phyloP scores from a whole-genome alignment of 208 protist species.

The Porcisia hertigi region DNA sequence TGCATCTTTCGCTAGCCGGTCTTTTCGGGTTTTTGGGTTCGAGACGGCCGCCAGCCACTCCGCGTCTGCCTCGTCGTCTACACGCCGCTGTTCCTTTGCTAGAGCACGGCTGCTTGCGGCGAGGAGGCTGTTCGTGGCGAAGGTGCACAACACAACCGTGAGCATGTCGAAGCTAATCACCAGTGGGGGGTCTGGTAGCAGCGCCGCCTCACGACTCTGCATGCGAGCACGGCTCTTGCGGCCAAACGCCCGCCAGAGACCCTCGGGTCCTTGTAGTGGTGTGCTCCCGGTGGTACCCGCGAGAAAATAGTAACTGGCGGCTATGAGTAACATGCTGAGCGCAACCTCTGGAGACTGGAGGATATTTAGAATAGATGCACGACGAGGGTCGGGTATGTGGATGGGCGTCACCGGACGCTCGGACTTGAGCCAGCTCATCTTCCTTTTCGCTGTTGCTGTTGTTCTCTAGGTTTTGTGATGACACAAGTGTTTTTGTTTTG shows the following conservation, averaged over 20 bases:
- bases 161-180: slow-evolving; percentile 58
- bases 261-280: slow-evolving; percentile 10
- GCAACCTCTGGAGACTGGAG: slow-evolving; percentile 24
- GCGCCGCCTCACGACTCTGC: slow-evolving; percentile 30
- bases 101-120: slow-evolving; percentile 36
- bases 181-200: slow-evolving; percentile 18
- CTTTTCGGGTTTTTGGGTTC: slow-evolving; percentile 19
- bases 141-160: slow-evolving; percentile 32
- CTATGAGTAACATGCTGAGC: slow-evolving; percentile 2
- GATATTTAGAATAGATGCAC: slow-evolving; percentile 11
- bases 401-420: slow-evolving; percentile 19
- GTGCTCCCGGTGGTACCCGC: slow-evolving; percentile 8
- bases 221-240: slow-evolving; percentile 23
- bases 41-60: slow-evolving; percentile 5
- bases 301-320: slow-evolving; percentile 11
- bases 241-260: slow-evolving; percentile 24
- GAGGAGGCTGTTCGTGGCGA: slow-evolving; percentile 40
- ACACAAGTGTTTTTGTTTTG: too few species aligned
- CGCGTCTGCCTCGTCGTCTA: slow-evolving; percentile 26
- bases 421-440: slow-evolving; percentile 8
- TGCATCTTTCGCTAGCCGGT: slow-evolving; percentile 20
- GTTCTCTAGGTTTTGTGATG: background rate
- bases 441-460: background rate
- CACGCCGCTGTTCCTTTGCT: slow-evolving; percentile 18
- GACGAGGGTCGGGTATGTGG: slow-evolving; percentile 22